Base-by-base conservation (phyloP, 2,329 filamentous ascomycete genomes). In the Botrytis medusae region DNA sequence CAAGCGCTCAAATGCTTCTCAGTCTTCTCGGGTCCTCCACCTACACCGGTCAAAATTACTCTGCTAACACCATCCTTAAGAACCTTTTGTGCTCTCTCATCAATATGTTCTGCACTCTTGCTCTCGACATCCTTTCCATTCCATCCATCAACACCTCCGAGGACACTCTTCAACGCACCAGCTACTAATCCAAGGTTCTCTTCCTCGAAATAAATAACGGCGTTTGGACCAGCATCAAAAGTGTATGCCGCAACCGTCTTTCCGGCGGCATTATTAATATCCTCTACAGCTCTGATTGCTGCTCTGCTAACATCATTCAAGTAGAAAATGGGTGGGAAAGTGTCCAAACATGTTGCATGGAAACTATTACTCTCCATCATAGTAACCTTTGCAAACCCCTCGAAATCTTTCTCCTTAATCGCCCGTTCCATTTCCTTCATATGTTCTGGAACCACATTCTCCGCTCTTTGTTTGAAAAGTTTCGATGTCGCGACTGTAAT, bases 341-440 rank as follows among this genome's bases (percentile, higher is more conserved):
- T 98, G 82, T 99, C 96, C 78, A 97, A 86, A 82, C 96, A 98
- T 73, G 92, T 94, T 54, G 96, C 93, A 83, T 99, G 96, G 90
- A 99, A 99, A 74, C 91, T 93, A 85, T 99, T 99, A 81, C 93
- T 97, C 82, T 99, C 96, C 82, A 91, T 92, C 95, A 98, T 99
- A 25, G 96, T 97, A 75, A 98, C 88, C 81, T 93, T 90, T 37
- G 92, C 96, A 81, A 99, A 99, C 32, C 88, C 86, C 79, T 90
- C 89, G 84, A 99, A 99, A 84, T 99, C 93, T 78, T 89, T 89
- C 76, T 88, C 87, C 77, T 86, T 84, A 75, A 98, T 91, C 7
- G 95, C 94, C 74, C 90, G 87, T 84, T 96, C 92, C 91, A 98
- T 98, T 76, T 89, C 86, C 63, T 85, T 83, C 95, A 98, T 98